These are phyloP conservation scores for Cercis canadensis DNA, from an alignment of 306 rosid genomes.

Conservation along the genomic window DNA sequence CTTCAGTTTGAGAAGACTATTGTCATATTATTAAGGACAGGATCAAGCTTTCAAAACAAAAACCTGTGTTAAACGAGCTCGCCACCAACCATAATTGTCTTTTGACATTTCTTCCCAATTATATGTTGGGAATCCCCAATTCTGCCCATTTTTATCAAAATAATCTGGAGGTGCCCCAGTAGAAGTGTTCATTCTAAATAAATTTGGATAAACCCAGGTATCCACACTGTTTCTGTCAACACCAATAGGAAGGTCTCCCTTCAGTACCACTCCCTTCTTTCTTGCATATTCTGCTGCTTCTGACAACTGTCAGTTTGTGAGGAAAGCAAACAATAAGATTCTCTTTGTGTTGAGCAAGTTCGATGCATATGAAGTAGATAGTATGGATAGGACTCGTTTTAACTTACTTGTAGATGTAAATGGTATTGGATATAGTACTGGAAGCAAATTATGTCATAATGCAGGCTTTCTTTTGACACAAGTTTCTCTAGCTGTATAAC, in stretches of 20 bases:
- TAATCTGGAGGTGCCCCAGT: constrained; percentile 99
- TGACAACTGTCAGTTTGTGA: constrained; percentile 61
- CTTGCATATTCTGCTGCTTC: constrained; percentile 91
- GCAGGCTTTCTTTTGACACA: constrained; percentile 78
- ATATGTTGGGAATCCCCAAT: constrained; percentile 99
- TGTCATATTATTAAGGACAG: constrained; percentile 2
- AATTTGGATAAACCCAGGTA: constrained; percentile 92
- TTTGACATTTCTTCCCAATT: constrained; percentile 99
- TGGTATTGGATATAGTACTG: constrained; percentile 91
- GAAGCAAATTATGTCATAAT: constrained; percentile 78
- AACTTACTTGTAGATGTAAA: constrained; percentile 83
- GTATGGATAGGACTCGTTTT: constrained; percentile 16
- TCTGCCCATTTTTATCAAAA: constrained; percentile 98
- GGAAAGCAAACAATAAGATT: constrained; percentile 37
- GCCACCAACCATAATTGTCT: constrained; percentile 97
- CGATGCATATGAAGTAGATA: constrained; percentile 30
- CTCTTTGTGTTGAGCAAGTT: constrained; percentile 26
- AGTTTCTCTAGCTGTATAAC: constrained; percentile 89
- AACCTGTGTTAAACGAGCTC: constrained; percentile 93
- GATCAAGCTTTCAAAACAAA: constrained; percentile 35
- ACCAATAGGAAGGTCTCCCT: constrained; percentile 99
- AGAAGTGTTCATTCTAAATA: constrained; percentile 94
- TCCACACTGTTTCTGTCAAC: constrained; percentile 96
- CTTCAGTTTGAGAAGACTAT: constrained; percentile 26
- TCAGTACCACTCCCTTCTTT: constrained; percentile 82